These are phyloP conservation scores for Debaryomyces maramus DNA, from an alignment of 805 yeast species.

Conservation along the genomic window DNA sequence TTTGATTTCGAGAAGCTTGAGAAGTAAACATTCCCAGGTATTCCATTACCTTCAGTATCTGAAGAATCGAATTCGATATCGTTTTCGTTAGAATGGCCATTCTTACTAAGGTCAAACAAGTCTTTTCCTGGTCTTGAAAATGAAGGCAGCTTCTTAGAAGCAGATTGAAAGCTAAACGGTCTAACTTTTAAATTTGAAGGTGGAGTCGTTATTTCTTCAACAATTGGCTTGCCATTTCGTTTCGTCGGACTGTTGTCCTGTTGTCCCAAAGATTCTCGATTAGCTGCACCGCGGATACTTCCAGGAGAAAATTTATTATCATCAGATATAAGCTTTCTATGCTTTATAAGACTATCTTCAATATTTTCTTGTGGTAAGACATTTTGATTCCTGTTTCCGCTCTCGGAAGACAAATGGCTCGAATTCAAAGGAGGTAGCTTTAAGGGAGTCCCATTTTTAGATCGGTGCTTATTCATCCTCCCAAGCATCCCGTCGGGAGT, in stretches of 20 bases:
- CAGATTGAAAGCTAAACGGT: constrained; percentile 10
- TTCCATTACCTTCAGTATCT: constrained; percentile 15
- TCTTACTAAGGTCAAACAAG: background rate
- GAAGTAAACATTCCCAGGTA: background rate
- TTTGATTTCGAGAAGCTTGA: background rate
- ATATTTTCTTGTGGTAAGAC: constrained; percentile 2
- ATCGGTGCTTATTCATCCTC: constrained; percentile 10
- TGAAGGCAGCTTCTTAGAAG: background rate
- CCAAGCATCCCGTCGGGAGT: constrained; percentile 9
- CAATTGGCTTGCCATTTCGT: background rate
- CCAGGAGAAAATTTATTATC: constrained; percentile 24
- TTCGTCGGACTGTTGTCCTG: background rate
- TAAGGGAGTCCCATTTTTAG: constrained; percentile 18
- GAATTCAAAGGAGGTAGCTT: constrained; percentile 10
- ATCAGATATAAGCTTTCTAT: constrained; percentile 21
- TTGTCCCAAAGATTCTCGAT: constrained; percentile 3
- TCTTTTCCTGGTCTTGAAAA: background rate
- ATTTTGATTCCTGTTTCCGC: background rate
- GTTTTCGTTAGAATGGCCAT: background rate
- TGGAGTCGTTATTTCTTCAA: constrained; percentile 10
- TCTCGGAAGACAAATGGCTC: constrained; percentile 2
- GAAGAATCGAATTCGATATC: constrained; percentile 29
- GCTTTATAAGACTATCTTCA: constrained; percentile 16
- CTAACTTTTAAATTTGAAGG: constrained; percentile 21
- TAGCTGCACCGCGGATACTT: constrained; percentile 1